Base-by-base conservation (phyloP, 1,284 basidiomycete species). In the Phenoliferia sp. region DNA sequence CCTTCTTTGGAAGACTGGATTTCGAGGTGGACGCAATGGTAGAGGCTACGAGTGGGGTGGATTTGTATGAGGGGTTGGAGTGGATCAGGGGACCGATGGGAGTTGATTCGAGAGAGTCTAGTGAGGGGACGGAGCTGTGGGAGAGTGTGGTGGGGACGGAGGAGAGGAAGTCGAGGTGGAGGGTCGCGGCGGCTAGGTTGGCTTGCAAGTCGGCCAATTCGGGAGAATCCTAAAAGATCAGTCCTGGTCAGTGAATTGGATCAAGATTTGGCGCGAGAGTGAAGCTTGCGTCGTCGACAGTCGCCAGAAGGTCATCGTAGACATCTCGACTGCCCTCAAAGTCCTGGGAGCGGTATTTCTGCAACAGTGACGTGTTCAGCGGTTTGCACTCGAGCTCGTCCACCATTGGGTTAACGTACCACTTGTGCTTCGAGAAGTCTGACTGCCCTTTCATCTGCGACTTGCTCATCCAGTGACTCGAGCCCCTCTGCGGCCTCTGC, bases 211-310 rank as follows among this genome's bases (percentile, higher is more conserved):
- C 75, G 50, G 64, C 57, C 32, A 70, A 62, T 50, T 76, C 75
- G 60, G 75, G 75, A 3, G 75, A 72, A 59, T 73, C 75, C 73
- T 75, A n/a, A n/a, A n/a, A n/a, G n/a, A n/a, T n/a, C n/a, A n/a
- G n/a, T n/a, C n/a, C n/a, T n/a, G n/a, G n/a, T n/a, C n/a, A n/a
- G 64, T 31, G 19, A 26, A 22, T 9, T 31, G 28, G 22, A 39
- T 33, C 3, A n/a, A 50, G 44, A 16, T 1, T 26, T 12, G 55
- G 28, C 2, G 9, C 16, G 28, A 31, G 31, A 3, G 26, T n/a
- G n/a, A n/a, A n/a, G 63, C 72, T 22, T 6, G 73, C 75, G 29
- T 39, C 36, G 26, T 76, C 74, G n/a, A 67, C 69, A 2, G 74
- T 67, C 2, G 66, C 57, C 22, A 70, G 58, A 29, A 76, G 68